Conservation (phyloP, 2,329 filamentous ascomycete species). For the Penicillium nordicum region DNA sequence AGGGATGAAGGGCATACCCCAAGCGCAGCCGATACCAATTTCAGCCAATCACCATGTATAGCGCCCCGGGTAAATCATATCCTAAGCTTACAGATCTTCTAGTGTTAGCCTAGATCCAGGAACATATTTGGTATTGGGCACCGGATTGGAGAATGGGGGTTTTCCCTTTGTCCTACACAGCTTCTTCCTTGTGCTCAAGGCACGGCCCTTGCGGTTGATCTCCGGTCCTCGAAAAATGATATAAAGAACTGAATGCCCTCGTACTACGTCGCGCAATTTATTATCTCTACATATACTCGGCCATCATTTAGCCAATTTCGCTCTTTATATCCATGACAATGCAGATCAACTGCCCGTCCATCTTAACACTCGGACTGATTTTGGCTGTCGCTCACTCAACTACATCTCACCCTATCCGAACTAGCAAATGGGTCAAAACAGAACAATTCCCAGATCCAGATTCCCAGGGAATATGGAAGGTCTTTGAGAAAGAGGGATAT, state of each 20-base stretch:
- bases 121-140: neutral
- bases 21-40: neutral
- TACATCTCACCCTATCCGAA: slow-evolving; percentile 14
- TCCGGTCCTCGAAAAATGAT: slow-evolving; percentile 1
- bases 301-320: neutral
- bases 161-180: slow-evolving; percentile 14
- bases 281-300: neutral
- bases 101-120: slow-evolving; percentile 7
- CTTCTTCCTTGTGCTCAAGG: slow-evolving; percentile 3
- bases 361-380: slow-evolving; percentile 7
- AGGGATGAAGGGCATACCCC: slow-evolving; percentile 20
- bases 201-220: slow-evolving; percentile 17
- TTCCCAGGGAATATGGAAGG: slow-evolving; percentile 1
- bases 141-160: neutral
- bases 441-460: slow-evolving; percentile 1
- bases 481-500: slow-evolving; percentile 3
- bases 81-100: neutral
- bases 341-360: neutral
- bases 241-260: slow-evolving; percentile 4
- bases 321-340: neutral
- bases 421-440: slow-evolving; percentile 10
- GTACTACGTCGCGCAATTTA: neutral
- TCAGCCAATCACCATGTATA: slow-evolving; percentile 8
- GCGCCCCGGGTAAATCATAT: neutral
- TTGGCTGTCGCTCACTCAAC: slow-evolving; percentile 6